These are phyloP conservation scores for Pythium brassicae DNA, from an alignment of 352 stramenopile genomes.

Conservation along the genomic window DNA sequence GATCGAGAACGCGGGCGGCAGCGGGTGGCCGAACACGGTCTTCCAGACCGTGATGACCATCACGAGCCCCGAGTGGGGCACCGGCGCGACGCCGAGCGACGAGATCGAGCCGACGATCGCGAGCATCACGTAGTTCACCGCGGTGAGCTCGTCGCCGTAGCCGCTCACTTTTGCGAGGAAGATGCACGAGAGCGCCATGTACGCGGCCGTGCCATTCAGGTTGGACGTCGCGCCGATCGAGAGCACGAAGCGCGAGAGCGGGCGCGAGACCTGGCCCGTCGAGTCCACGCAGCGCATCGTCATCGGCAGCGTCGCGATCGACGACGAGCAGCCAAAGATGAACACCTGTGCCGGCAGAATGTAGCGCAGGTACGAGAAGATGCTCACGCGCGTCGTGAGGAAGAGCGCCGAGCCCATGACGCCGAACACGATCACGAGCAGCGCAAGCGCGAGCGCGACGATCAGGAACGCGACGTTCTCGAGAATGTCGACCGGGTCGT, in stretches of 20 bases:
- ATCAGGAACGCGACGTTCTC: conserved; percentile 50
- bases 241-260: conserved; percentile 60
- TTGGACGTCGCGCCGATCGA: conserved; percentile 67
- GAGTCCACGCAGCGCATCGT: conserved; percentile 72
- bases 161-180: conserved; percentile 70
- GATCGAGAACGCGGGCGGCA: conserved; percentile 63
- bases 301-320: conserved; percentile 73
- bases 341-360: conserved; percentile 76
- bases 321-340: conserved; percentile 74
- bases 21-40: conserved; percentile 52
- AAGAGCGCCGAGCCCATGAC: conserved; percentile 52
- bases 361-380: conserved; percentile 62
- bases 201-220: conserved; percentile 69
- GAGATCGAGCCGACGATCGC: conserved; percentile 58
- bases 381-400: conserved; percentile 49
- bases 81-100: conserved; percentile 65
- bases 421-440: conserved; percentile 44
- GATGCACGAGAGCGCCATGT: conserved; percentile 69
- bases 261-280: conserved; percentile 53
- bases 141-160: conserved; percentile 45
- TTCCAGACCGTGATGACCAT: conserved; percentile 80
- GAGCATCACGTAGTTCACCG: conserved; percentile 57
- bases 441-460: conserved; percentile 34
- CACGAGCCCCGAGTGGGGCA: conserved; percentile 67
- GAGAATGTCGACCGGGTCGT: conserved; percentile 33